Base-by-base conservation (phyloP, 306 rosid species). In the Corylus avellana region DNA sequence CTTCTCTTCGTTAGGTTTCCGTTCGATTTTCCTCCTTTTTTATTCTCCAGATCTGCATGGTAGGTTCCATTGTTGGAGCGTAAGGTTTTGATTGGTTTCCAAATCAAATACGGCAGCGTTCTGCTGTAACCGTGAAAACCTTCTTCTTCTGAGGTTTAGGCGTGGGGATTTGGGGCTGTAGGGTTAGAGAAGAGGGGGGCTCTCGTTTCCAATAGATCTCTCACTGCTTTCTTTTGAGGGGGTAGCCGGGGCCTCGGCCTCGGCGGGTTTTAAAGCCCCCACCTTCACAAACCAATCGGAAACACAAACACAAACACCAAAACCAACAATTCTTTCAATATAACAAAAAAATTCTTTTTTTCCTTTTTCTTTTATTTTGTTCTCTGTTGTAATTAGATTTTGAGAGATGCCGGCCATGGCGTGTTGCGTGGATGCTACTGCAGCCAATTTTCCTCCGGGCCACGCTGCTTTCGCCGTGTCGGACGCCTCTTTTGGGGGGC, bases 241-340 rank as follows among this genome's bases (percentile, higher is more conserved):
- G 98, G 98, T 86, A 90, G 98, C 98, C 97, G 98, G 92, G 98
- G 98, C 98, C 88, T 88, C 92, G 91, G 98, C 98, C 98, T 91
- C 98, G 97, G 97, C 98, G 94, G 97, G 93, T 94, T 86, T 84
- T 82, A 91, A 92, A 89, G 90, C 98, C 98, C 98, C 98, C 97
- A 91, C 73, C 87, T 79, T 70, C 78, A 87, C 97, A 80, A 83
- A 81, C 86, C n/a, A 51, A 17, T 32, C 64, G 63, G 73, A 50
- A 72, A 27, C 57, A 48, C 12, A 9, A 18, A 73, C 78, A 25
- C 55, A 2, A 49, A 9, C 12, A 49, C 53, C 53, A 46, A 46
- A 46, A 7, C 7, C 10, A 6, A 12, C 32, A 4, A 20, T 42
- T 61, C 55, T 58, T 66, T 9, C 56, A 13, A 4, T 8, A 22